Evolutionary conservation across 1,284 basidiomycete species (phyloP).

Genomic region (Acaromyces ingoldii): DNA sequence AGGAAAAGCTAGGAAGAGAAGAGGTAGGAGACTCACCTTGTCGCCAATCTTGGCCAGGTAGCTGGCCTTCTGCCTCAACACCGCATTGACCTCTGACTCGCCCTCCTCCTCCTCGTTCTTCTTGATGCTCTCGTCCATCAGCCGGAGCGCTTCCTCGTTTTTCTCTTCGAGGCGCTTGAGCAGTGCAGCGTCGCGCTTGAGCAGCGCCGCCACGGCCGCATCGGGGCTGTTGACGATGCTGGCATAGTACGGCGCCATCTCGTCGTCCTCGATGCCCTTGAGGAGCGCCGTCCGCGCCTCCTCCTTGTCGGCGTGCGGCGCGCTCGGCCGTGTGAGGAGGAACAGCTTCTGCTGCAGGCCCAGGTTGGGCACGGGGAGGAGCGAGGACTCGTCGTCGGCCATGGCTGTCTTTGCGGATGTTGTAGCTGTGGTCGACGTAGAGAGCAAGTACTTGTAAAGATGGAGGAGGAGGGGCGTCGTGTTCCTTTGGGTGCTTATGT

Average conservation of each 20-base stretch:
- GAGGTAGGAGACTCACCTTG: conserved; percentile 66
- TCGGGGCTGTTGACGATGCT: conserved; percentile 29
- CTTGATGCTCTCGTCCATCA: conserved; percentile 71
- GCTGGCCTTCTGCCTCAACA: conserved; percentile 75
- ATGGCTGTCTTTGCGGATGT: conserved; percentile 12
- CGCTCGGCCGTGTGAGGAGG: conserved; percentile 19
- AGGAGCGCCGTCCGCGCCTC: conserved; percentile 65
- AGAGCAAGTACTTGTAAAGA: not conserved
- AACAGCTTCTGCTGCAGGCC: conserved; percentile 48
- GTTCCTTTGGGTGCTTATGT: not conserved
- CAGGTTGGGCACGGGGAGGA: conserved; percentile 46
- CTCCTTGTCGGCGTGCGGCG: conserved; percentile 29
- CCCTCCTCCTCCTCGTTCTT: conserved; percentile 88
- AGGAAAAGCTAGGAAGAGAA: not conserved
- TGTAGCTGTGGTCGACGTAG: not conserved
- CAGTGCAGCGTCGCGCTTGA: conserved; percentile 58
- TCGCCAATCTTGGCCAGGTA: conserved; percentile 87
- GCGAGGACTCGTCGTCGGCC: conserved; percentile 38
- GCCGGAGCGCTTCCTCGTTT: conserved; percentile 71
- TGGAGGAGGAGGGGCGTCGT: not conserved
- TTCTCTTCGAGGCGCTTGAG: conserved; percentile 67
- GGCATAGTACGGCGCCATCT: conserved; percentile 49
- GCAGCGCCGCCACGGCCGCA: conserved; percentile 46
- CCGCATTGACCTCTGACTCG: conserved; percentile 86
- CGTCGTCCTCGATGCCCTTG: conserved; percentile 74